Conservation (phyloP, 768 basidiomycete genomes). For the Russula foetens region DNA sequence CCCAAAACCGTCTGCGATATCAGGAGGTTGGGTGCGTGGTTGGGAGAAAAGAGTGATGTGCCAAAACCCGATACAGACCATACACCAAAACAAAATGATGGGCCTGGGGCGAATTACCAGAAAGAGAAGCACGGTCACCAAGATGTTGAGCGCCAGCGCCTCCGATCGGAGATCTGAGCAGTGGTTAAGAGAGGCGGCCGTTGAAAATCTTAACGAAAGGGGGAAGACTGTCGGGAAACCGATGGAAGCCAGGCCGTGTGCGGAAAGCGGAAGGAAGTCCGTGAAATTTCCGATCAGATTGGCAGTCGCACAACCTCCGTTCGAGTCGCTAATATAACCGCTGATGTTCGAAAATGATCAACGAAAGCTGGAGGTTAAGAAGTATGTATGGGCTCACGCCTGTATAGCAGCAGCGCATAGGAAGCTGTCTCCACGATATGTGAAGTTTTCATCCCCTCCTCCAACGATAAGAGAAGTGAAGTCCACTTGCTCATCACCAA, state of each 20-base stretch:
- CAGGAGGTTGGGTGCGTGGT: constrained; percentile 56
- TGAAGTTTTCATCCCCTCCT: constrained; percentile 64
- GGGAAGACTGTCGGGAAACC: constrained; percentile 74
- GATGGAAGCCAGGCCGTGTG: constrained; percentile 59
- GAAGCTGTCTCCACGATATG: constrained; percentile 80
- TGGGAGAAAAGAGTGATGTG: constrained; percentile 76
- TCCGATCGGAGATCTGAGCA: constrained; percentile 64
- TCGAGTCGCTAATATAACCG: constrained; percentile 52
- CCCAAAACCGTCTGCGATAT: constrained; percentile 62
- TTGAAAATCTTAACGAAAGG: constrained; percentile 51
- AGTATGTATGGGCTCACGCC: constrained; percentile 40
- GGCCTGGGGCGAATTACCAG: constrained; percentile 64
- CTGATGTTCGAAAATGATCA: constrained; percentile 29
- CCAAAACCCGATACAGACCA: constrained; percentile 84
- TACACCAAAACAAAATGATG: constrained; percentile 62
- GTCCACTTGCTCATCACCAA: constrained; percentile 57
- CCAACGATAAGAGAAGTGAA: constrained; percentile 75
- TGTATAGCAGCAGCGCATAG: constrained; percentile 80
- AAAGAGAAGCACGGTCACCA: constrained; percentile 60
- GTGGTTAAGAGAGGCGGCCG: constrained; percentile 41
- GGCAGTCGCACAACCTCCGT: constrained; percentile 71
- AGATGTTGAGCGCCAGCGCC: constrained; percentile 66
- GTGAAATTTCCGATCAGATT: constrained; percentile 67
- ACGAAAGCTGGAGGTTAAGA: not conserved
- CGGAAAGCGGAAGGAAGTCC: constrained; percentile 48